Evolutionary conservation across 1,284 basidiomycete genomes (phyloP), one percentile per base, ranked within the genome.

Genomic region (Papiliotrema terrestris): DNA sequence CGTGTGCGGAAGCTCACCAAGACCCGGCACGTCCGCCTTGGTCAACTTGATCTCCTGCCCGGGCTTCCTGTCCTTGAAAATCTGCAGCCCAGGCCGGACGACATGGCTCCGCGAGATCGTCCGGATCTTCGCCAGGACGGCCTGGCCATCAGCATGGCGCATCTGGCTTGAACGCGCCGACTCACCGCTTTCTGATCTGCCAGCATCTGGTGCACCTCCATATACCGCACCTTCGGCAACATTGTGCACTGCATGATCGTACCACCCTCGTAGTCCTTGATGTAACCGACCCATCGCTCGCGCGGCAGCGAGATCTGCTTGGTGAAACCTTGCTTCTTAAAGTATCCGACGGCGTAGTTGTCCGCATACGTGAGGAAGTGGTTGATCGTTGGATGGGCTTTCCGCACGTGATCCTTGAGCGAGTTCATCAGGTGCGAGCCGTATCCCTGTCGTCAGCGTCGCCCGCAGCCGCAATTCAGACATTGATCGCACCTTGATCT

Each of bases 221-320:
- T 81, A 69, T 98, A 98, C 69, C 92, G 86, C 60, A 98, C 86
- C 66, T 91, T 89, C 23, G 84, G 86, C 20, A 98, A 78, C 89
- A 98, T 89, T 3, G 87, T 89, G 71, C 96, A 98, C 76, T 96
- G 93, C 95, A 98, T 98, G 78, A 98, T 90, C 45, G 96, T 99
- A n/a, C 93, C 95, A 46, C 96, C 96, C 74, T 99, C 96, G 76
- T 99, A 99, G 74, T 99, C 96, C 76, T 98, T 99, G 84, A 99
- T 98, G 75, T 99, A 98, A 1, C 95, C 96, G 1, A 95, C 94
- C 96, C 96, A 99, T 3, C 89, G 82, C 2, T 90, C 86, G 39
- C 94, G 84, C 56, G 89, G 87, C 19, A 96, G 83, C 0, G 87
- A 88, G 63, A 99, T 96, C 62, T 98, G 94, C 76, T 98, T 98